Conservation (phyloP, 2,329 filamentous ascomycete genomes). For the Bipolaris oryzae region DNA sequence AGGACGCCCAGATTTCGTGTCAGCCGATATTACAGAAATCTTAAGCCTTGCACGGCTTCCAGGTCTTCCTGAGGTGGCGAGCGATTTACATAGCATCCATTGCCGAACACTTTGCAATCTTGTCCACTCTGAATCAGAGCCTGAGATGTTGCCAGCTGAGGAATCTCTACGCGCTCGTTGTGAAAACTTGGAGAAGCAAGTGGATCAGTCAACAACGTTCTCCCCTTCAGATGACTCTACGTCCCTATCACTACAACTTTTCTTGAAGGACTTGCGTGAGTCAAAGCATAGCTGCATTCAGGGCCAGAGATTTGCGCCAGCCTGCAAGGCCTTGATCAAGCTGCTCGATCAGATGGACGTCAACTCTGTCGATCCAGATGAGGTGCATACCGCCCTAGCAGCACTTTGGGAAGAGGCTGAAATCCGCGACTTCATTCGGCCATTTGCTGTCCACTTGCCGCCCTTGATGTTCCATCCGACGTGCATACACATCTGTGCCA, state of each 20-base stretch:
- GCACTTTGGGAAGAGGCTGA: constrained; percentile 57
- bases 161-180: constrained; percentile 19
- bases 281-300: constrained; percentile 42
- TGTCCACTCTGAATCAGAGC: constrained; percentile 1
- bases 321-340: constrained; percentile 30
- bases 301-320: constrained; percentile 33
- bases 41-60: constrained; percentile 45
- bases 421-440: constrained; percentile 54
- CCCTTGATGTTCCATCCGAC: constrained; percentile 46
- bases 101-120: constrained; percentile 35
- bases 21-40: constrained; percentile 41
- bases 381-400: constrained; percentile 35
- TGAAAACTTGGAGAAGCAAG: constrained; percentile 10
- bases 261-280: constrained; percentile 31
- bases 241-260: constrained; percentile 23
- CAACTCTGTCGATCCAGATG: constrained; percentile 8
- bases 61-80: constrained; percentile 52
- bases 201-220: not conserved
- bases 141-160: constrained; percentile 26
- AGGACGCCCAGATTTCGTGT: not conserved
- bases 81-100: constrained; percentile 46
- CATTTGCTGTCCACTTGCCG: constrained; percentile 47
- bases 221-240: not conserved
- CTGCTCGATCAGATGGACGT: constrained; percentile 27
- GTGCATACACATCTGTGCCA: constrained; percentile 31